These are phyloP conservation scores for Psilocybe tampanensis DNA, from an alignment of 768 basidiomycete genomes.

Conservation along the genomic window DNA sequence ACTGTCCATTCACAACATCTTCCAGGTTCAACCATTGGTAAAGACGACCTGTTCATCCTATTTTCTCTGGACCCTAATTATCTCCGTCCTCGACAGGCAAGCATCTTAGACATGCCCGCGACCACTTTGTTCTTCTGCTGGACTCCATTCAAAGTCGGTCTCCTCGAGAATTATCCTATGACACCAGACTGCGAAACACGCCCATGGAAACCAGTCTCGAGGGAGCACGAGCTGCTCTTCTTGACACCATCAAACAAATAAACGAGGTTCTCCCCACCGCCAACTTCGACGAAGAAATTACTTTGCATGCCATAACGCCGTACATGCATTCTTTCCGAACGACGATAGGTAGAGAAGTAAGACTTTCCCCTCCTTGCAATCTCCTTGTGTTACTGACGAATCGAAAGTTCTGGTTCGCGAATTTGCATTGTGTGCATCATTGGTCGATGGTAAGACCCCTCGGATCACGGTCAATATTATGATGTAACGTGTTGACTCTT, in stretches of 20 bases:
- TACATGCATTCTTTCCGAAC: slow-evolving; percentile 73
- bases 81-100: slow-evolving; percentile 54
- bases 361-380: slow-evolving; percentile 1
- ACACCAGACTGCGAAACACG: slow-evolving; percentile 74
- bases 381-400: neutral
- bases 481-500: neutral
- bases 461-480: neutral
- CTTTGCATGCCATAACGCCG: slow-evolving; percentile 80
- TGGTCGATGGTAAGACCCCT: slow-evolving; percentile 76
- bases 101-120: slow-evolving; percentile 83
- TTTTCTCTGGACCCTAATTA: slow-evolving; percentile 4
- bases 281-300: slow-evolving; percentile 60
- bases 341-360: slow-evolving; percentile 83
- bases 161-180: slow-evolving; percentile 69
- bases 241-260: slow-evolving; percentile 57
- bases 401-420: slow-evolving; percentile 81
- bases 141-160: slow-evolving; percentile 49
- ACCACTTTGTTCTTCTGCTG: slow-evolving; percentile 75
- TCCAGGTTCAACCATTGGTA: slow-evolving; percentile 89
- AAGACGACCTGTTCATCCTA: slow-evolving; percentile 12
- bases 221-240: slow-evolving; percentile 60
- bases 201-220: slow-evolving; percentile 77
- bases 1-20: slow-evolving; percentile 68
- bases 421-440: slow-evolving; percentile 85
- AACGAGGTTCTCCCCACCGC: slow-evolving; percentile 51